These are phyloP conservation scores for Venturia aucupariae DNA, from an alignment of 2,329 filamentous ascomycete genomes.

Conservation along the genomic window DNA sequence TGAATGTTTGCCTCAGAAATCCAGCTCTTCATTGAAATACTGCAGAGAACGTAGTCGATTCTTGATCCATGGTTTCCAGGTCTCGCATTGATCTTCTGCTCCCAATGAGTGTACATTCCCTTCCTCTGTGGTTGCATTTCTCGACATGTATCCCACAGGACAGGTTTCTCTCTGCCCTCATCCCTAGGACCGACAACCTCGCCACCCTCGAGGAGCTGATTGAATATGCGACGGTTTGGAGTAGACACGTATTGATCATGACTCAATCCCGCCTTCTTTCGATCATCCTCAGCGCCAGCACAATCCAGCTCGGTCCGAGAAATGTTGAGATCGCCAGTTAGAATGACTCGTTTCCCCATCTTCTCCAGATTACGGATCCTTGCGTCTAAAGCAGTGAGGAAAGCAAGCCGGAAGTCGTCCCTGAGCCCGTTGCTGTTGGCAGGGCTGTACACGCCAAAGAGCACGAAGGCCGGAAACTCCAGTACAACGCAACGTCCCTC, in stretches of 20 bases:
- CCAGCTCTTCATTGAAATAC: slow-evolving; percentile 68
- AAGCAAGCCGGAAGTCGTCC: slow-evolving; percentile 72
- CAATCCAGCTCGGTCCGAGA: slow-evolving; percentile 61
- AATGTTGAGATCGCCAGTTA: slow-evolving; percentile 87
- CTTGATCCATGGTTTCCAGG: slow-evolving; percentile 87
- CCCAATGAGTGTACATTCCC: slow-evolving; percentile 98
- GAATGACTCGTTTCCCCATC: slow-evolving; percentile 73
- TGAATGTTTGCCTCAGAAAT: slow-evolving; percentile 78
- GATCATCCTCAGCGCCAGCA: slow-evolving; percentile 60
- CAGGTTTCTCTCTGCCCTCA: slow-evolving; percentile 56
- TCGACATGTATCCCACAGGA: slow-evolving; percentile 77
- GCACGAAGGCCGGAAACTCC: slow-evolving; percentile 89
- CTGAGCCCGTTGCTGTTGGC: slow-evolving; percentile 78
- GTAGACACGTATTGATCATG: slow-evolving; percentile 63
- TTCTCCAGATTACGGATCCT: slow-evolving; percentile 75
- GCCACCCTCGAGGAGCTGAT: slow-evolving; percentile 71
- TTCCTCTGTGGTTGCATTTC: slow-evolving; percentile 67
- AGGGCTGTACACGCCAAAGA: slow-evolving; percentile 87
- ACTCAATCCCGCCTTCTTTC: slow-evolving; percentile 60
- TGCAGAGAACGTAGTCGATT: slow-evolving; percentile 90
- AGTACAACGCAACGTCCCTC: slow-evolving; percentile 87
- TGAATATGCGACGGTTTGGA: slow-evolving; percentile 69
- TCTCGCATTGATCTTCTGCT: slow-evolving; percentile 89
- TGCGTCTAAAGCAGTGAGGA: slow-evolving; percentile 69
- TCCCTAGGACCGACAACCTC: slow-evolving; percentile 59